phyloP scores from a whole-genome alignment of 306 rosid genomes.

The Elaeagnus macrophylla region DNA sequence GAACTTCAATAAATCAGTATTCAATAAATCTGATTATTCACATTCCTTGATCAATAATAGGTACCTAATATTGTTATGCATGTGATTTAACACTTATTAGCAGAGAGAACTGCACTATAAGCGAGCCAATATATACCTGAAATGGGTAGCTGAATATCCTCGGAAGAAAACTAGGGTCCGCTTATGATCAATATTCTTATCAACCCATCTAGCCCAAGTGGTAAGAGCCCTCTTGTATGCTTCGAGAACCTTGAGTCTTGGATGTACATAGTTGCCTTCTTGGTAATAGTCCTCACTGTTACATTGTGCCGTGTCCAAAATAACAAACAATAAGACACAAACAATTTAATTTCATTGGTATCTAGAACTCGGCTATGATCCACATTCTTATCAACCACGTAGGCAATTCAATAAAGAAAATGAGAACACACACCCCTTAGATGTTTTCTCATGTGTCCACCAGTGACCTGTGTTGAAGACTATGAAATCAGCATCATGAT shows the following conservation, averaged over 20 bases:
- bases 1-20: too few relatives aligned
- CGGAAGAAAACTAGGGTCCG: constrained; percentile 73
- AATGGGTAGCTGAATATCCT: constrained; percentile 89
- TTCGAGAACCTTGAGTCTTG: constrained; percentile 66
- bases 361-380: not conserved
- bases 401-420: constrained; percentile 9
- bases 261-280: constrained; percentile 72
- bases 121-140: constrained; percentile 42
- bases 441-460: constrained; percentile 99
- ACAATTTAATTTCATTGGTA: not conserved
- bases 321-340: constrained; percentile 5
- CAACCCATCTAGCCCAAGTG: constrained; percentile 87
- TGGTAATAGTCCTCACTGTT: constrained; percentile 86
- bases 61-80: too few relatives aligned
- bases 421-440: constrained; percentile 55
- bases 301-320: constrained; percentile 16
- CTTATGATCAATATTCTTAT: constrained; percentile 42
- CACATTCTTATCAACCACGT: too few relatives aligned
- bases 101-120: constrained; percentile 2
- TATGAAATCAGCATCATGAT: constrained; percentile 68
- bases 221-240: constrained; percentile 81
- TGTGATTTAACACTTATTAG: too few relatives aligned
- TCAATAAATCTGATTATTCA: too few relatives aligned
- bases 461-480: constrained; percentile 94
- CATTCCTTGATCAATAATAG: too few relatives aligned